Evolutionary conservation across 257 asterid genomes (phyloP), one percentile per base, ranked within the genome.

Genomic region (Primulina huaijiensis): DNA sequence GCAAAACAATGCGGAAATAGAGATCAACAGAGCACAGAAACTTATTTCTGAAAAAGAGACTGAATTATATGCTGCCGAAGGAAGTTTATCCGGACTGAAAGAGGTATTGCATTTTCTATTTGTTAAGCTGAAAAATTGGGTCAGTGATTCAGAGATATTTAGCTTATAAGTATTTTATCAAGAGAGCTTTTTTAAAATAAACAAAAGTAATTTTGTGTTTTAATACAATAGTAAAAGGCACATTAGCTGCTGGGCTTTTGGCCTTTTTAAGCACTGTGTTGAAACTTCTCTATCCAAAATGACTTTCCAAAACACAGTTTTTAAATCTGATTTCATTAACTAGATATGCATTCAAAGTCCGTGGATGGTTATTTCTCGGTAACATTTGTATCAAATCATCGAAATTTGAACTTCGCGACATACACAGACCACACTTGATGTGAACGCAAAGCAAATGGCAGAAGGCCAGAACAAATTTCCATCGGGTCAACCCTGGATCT

Each of bases 1-100:
- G 89, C 96, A 93, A 86, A 73, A 69, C 64, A 82, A 81, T 87
- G 91, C 91, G 56, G 90, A 89, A 76, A 76, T 78, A 29, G 91
- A 86, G 79, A 84, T 93, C 61, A 87, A 73, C 81, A 83, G 82
- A 76, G 92, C 88, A 60, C 88, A 83, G 11, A 79, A 65, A 34
- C 91, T 89, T 74, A 68, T 90, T 72, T 76, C 86, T 20, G 90
- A 85, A 72, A 93, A 87, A 80, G 96, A 93, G 69, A 81, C 82
- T 1, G 96, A 93, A 74, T 64, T 93, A 50, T 80, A 60, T 31
- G 85, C 83, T 46, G 86, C 90, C 19, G 96, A 90, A 83, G 97
- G 85, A 76, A 77, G 80, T 74, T 84, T 89, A 62, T 77, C 91
- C 34, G 97, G 80, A 71, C 83, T 93, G 70, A 81, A 80, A 76